A percentile compares a stretch with the other conserved stretches of the same genome.
These are phyloP conservation scores for Fusarium penzigii DNA, from an alignment of 2,329 filamentous ascomycete species.

Conservation along the genomic window DNA sequence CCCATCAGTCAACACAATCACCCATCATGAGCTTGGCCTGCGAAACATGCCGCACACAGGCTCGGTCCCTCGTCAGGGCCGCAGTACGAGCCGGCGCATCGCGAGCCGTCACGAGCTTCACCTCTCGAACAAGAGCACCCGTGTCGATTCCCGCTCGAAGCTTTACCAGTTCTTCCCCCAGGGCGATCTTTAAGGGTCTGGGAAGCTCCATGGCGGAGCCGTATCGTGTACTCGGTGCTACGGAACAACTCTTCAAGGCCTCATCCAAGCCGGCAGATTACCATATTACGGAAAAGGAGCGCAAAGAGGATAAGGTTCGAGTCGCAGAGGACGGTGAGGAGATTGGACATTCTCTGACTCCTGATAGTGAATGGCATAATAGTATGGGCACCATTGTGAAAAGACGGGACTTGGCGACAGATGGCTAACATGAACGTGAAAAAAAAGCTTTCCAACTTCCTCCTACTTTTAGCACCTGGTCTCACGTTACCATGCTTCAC, in stretches of 20 bases:
- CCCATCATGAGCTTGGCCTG: conserved; percentile 42
- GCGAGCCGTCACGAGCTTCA: conserved; percentile 25
- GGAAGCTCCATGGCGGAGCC: conserved; percentile 39
- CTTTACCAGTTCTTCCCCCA: conserved; percentile 39
- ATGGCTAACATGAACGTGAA: conserved; percentile 1
- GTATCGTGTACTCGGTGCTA: conserved; percentile 79
- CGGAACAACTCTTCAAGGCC: conserved; percentile 75
- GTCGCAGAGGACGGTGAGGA: conserved; percentile 80
- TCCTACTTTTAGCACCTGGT: conserved; percentile 94
- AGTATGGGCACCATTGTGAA: conserved; percentile 50
- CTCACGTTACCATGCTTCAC: conserved; percentile 93
- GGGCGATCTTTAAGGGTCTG: conserved; percentile 37
- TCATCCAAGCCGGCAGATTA: conserved; percentile 77
- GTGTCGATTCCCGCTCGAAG: conserved; percentile 26
- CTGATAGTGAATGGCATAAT: conserved; percentile 66
- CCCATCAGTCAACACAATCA: neutral
- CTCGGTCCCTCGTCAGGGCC: conserved; percentile 40
- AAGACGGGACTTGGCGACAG: neutral
- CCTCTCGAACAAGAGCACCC: conserved; percentile 13
- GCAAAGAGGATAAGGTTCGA: conserved; percentile 66
- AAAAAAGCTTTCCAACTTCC: conserved; percentile 70
- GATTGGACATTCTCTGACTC: conserved; percentile 55
- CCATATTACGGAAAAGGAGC: conserved; percentile 66
- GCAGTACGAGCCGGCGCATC: conserved; percentile 33
- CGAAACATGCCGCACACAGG: conserved; percentile 48